phyloP scores from a whole-genome alignment of 2,329 filamentous ascomycete genomes.

The Aspergillus hortae region DNA sequence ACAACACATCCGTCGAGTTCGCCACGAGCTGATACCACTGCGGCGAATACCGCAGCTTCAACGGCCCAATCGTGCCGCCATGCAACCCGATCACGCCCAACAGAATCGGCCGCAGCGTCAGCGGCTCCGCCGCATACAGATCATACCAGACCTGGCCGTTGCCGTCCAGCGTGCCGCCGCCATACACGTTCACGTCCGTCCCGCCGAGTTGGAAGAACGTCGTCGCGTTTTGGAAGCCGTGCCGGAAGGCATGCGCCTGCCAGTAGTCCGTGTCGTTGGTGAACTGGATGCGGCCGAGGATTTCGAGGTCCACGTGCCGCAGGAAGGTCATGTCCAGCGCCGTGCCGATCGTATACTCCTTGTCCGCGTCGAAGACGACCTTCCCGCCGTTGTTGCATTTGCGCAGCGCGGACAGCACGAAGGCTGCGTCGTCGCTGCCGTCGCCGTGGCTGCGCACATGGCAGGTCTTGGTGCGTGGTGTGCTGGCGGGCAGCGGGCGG shows the following conservation, averaged over 20 bases:
- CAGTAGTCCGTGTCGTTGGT: conserved; percentile 67
- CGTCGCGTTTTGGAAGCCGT: conserved; percentile 63
- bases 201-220: conserved; percentile 67
- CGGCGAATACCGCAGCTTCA: conserved; percentile 59
- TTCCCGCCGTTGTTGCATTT: conserved; percentile 62
- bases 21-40: conserved; percentile 65
- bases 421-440: conserved; percentile 46
- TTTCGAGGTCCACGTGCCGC: conserved; percentile 60
- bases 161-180: conserved; percentile 61
- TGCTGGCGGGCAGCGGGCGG: conserved; percentile 25
- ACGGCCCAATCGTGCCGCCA: conserved; percentile 55
- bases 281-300: conserved; percentile 60
- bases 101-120: conserved; percentile 58
- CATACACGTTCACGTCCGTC: conserved; percentile 64
- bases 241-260: conserved; percentile 62
- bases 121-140: conserved; percentile 54
- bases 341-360: conserved; percentile 60
- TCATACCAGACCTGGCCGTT: conserved; percentile 66
- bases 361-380: conserved; percentile 55
- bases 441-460: conserved; percentile 26
- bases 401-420: conserved; percentile 55
- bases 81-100: conserved; percentile 57
- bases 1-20: conserved; percentile 62
- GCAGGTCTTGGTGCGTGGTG: conserved; percentile 24
- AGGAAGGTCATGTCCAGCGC: conserved; percentile 64